Conservation (phyloP, 306 rosid species). For the Vigna radiata region DNA sequence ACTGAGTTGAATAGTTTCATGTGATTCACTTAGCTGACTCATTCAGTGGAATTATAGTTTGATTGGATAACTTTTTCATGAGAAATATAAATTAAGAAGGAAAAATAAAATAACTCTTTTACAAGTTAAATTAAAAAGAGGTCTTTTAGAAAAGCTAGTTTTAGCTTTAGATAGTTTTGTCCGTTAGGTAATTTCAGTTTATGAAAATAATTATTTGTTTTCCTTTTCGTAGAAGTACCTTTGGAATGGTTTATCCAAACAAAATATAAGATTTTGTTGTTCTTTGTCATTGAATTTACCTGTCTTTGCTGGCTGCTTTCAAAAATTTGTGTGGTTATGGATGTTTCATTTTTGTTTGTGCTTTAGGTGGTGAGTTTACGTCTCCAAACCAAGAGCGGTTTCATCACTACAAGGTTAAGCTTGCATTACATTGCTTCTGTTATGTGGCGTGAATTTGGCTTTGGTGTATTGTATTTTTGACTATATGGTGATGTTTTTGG, state of each 20-base stretch:
- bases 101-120: too few species aligned
- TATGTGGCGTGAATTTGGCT: not conserved
- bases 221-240: too few species aligned
- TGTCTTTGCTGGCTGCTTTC: conserved; percentile 16
- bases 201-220: not conserved
- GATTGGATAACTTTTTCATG: not conserved
- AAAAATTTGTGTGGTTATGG: not conserved
- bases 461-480: conserved; percentile 41
- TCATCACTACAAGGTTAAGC: conserved; percentile 93
- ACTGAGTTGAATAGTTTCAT: not conserved
- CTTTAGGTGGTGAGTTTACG: conserved; percentile 91
- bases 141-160: too few species aligned
- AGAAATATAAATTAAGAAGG: not conserved
- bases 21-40: not conserved
- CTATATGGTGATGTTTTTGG: conserved; percentile 30
- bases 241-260: not conserved
- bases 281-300: not conserved
- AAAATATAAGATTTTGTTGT: not conserved
- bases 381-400: conserved; percentile 99
- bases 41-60: not conserved
- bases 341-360: conserved; percentile 16
- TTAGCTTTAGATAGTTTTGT: too few species aligned
- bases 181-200: too few species aligned
- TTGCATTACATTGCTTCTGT: conserved; percentile 18
- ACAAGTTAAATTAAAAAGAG: too few species aligned